Evolutionary conservation across 495 filamentous ascomycete genomes (phyloP).

Genomic region (Neurospora discreta): DNA sequence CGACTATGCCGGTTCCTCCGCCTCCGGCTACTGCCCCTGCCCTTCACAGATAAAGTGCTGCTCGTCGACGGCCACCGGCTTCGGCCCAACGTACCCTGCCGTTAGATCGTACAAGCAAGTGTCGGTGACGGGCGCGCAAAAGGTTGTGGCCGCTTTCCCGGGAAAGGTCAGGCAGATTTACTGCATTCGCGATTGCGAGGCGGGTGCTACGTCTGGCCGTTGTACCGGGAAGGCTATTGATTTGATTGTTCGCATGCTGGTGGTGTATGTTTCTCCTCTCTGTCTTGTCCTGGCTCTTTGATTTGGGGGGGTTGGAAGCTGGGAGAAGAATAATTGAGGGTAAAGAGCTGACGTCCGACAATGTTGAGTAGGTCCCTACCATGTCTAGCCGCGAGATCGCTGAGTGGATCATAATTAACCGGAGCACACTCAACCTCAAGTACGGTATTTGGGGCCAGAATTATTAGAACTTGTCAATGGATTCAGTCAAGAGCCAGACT

Average conservation of each 20-base stretch:
- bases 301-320: neutral
- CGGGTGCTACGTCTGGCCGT: slow-evolving; percentile 25
- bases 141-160: slow-evolving; percentile 24
- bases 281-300: neutral
- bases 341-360: neutral
- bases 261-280: slow-evolving; percentile 6
- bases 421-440: slow-evolving; percentile 26
- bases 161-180: slow-evolving; percentile 25
- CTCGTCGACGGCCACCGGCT: slow-evolving; percentile 14
- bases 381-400: slow-evolving; percentile 27
- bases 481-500: slow-evolving; percentile 24
- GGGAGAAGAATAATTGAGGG: neutral
- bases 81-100: slow-evolving; percentile 21
- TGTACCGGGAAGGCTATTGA: slow-evolving; percentile 32
- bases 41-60: slow-evolving; percentile 30
- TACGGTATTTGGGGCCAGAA: slow-evolving; percentile 40
- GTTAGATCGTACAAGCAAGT: slow-evolving; percentile 25
- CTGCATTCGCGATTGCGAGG: slow-evolving; percentile 23
- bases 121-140: slow-evolving; percentile 23
- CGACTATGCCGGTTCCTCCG: slow-evolving; percentile 23
- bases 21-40: slow-evolving; percentile 27
- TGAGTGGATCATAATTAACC: slow-evolving; percentile 37
- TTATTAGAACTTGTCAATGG: slow-evolving; percentile 29
- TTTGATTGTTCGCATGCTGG: slow-evolving; percentile 30
- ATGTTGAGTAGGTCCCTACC: slow-evolving; percentile 6